Percentiles rank a stretch among this genome's conserved stretches.
Evolutionary conservation across 306 rosid genomes (phyloP).

Genomic region (Prunus mongolica): DNA sequence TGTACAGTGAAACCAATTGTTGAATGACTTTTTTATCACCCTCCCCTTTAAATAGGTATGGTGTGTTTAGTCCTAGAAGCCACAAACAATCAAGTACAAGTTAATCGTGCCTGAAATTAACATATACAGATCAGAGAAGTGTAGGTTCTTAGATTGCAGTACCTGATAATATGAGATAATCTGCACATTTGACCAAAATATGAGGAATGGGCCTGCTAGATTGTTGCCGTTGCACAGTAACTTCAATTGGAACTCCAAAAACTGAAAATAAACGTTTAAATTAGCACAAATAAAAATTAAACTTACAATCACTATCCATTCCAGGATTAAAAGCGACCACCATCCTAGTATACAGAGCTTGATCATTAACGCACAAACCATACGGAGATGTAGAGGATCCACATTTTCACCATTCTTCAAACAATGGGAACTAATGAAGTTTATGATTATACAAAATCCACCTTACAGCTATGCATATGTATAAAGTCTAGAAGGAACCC

Average conservation of each 20-base stretch:
- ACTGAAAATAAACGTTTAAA: conserved; percentile 35
- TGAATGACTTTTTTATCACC: conserved; percentile 82
- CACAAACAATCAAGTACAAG: conserved; percentile 14
- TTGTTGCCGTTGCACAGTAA: conserved; percentile 75
- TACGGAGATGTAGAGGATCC: background rate
- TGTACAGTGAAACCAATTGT: conserved; percentile 76
- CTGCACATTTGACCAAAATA: conserved; percentile 82
- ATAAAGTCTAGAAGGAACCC: background rate
- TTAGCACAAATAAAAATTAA: background rate
- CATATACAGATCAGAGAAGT: conserved; percentile 9
- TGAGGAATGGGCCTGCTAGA: conserved; percentile 71
- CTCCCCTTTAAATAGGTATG: conserved; percentile 69
- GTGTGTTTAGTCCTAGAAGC: conserved; percentile 68
- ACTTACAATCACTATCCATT: background rate
- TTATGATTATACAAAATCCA: background rate
- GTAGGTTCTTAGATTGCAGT: conserved; percentile 25
- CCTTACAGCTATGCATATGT: background rate
- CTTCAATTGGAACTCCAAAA: conserved; percentile 91
- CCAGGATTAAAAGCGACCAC: background rate
- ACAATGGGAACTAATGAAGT: background rate
- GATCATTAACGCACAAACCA: background rate
- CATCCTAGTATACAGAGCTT: background rate
- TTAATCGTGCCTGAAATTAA: background rate
- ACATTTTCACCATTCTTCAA: background rate
- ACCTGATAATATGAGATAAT: conserved; percentile 90